These are phyloP conservation scores for Penicillium occitanis DNA, from an alignment of 2,329 filamentous ascomycete genomes.

Conservation along the genomic window DNA sequence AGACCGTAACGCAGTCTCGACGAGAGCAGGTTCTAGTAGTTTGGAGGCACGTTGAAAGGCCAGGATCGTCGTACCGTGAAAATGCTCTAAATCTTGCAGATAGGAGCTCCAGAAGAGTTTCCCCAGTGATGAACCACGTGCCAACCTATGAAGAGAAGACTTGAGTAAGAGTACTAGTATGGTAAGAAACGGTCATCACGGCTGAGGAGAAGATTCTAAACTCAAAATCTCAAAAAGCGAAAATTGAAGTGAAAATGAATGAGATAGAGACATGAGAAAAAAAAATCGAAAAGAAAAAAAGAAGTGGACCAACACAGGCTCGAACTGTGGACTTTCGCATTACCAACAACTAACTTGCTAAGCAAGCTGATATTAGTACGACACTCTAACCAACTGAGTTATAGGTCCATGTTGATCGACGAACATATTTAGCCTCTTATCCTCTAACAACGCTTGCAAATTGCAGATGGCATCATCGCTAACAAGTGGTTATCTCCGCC, in stretches of 20 bases:
- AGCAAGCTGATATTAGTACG: slow-evolving; percentile 9
- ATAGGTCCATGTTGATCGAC: neutral
- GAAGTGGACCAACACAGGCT: slow-evolving; percentile 11
- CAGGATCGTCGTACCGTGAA: no score
- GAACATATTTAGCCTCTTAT: neutral
- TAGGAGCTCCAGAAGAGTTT: no score
- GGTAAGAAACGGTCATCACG: no score
- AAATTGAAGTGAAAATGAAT: no score
- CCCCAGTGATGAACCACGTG: no score
- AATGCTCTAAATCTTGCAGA: no score
- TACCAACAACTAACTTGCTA: neutral
- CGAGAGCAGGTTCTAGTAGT: neutral
- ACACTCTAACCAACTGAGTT: slow-evolving; percentile 11
- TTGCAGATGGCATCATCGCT: neutral
- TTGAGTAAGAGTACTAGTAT: no score
- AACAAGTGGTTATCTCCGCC: neutral
- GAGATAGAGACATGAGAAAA: neutral
- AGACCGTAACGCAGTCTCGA: neutral
- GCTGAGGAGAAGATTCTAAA: no score
- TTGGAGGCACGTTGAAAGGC: no score
- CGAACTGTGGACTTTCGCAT: slow-evolving; percentile 11
- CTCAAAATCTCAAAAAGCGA: no score
- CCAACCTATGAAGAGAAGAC: no score
- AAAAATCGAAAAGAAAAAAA: neutral
- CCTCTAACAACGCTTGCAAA: neutral